phyloP scores from a whole-genome alignment of 2,329 filamentous ascomycete genomes.

The Lecanoromycetidae sp. region DNA sequence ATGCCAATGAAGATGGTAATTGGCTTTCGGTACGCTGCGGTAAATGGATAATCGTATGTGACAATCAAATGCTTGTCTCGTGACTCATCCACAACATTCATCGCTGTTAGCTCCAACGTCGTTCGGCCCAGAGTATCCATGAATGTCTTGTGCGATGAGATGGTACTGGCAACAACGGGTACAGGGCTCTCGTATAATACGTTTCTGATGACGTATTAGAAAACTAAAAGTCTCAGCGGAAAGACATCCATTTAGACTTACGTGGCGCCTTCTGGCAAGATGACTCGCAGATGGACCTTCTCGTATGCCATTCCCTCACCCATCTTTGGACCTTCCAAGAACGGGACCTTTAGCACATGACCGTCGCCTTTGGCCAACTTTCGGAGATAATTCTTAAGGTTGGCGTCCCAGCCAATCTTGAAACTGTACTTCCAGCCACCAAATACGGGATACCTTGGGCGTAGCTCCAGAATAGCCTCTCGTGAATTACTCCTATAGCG shows the following conservation, averaged over 20 bases:
- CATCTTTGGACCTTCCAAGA: constrained; percentile 84
- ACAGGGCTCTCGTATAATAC: constrained; percentile 65
- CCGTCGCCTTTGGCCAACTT: constrained; percentile 42
- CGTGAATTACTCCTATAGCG: constrained; percentile 66
- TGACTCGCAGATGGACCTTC: constrained; percentile 63
- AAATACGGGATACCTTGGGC: constrained; percentile 91
- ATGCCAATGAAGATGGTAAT: constrained; percentile 64
- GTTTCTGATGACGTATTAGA: no score
- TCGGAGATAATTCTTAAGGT: constrained; percentile 65
- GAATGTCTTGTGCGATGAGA: constrained; percentile 68
- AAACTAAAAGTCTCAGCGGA: background rate
- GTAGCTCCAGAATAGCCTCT: constrained; percentile 75
- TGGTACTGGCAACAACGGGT: constrained; percentile 52
- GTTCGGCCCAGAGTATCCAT: constrained; percentile 89
- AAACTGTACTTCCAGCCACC: constrained; percentile 98
- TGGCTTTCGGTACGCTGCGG: constrained; percentile 72
- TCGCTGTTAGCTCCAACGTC: constrained; percentile 62
- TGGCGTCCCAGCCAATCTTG: constrained; percentile 87
- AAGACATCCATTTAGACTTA: constrained; percentile 36
- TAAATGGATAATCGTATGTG: constrained; percentile 71
- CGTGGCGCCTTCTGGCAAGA: constrained; percentile 84
- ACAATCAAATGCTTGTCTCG: constrained; percentile 73
- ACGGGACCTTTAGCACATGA: constrained; percentile 79
- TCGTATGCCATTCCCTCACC: constrained; percentile 77
- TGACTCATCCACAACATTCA: constrained; percentile 83